phyloP scores from a whole-genome alignment of 2,329 filamentous ascomycete species.

The Keithomyces neogunnii region DNA sequence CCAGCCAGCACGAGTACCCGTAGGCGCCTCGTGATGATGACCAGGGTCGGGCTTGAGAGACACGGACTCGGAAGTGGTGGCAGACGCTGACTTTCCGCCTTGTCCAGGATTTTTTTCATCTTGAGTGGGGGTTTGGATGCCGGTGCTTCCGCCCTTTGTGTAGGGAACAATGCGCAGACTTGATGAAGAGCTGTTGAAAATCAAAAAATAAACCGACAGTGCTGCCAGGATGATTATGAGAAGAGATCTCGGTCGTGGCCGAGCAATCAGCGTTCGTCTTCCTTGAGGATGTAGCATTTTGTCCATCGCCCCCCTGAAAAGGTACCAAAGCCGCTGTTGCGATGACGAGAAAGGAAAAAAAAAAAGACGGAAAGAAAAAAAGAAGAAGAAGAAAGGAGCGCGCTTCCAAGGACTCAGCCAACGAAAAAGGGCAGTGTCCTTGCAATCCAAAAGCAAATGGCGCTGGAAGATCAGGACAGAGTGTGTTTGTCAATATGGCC shows the following conservation, averaged over 20 bases:
- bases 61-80: background rate
- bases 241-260: conserved; percentile 33
- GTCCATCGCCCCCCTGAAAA: conserved; percentile 10
- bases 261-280: conserved; percentile 21
- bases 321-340: background rate
- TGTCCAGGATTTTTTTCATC: background rate
- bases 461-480: too few species aligned
- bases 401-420: too few species aligned
- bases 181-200: conserved; percentile 27
- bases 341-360: background rate
- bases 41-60: conserved; percentile 2
- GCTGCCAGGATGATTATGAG: conserved; percentile 31
- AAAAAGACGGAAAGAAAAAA: background rate
- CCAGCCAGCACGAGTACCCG: conserved; percentile 17
- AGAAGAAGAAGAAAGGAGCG: too few species aligned
- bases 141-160: conserved; percentile 2
- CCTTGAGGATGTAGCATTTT: conserved; percentile 25
- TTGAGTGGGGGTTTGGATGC: conserved; percentile 2
- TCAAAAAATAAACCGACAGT: conserved; percentile 33
- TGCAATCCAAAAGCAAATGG: too few species aligned
- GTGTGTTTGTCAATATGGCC: too few species aligned
- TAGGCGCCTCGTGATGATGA: conserved; percentile 9
- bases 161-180: conserved; percentile 27
- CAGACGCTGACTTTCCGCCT: background rate
- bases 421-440: too few species aligned